Base-by-base conservation (phyloP, 176 grass and related monocot species). In the Neostapfia colusana region DNA sequence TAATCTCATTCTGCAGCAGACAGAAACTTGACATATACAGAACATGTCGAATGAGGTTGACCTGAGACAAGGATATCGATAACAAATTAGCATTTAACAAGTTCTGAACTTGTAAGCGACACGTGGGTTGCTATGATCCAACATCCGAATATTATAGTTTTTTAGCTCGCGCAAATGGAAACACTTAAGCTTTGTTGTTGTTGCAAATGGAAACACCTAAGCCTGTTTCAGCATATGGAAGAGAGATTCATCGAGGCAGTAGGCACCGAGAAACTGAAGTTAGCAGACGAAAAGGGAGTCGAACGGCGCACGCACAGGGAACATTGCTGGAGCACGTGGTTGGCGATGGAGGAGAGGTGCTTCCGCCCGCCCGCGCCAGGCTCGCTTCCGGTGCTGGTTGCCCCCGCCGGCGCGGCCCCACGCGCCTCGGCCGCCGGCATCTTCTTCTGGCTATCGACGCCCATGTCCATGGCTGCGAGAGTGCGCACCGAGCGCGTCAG, bases 291-390 rank as follows among this genome's bases (percentile, higher is more conserved):
- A n/a, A 0, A 8, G 24, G 12, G 6, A 61, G 39, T 24, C 31
- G 48, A 51, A 6, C 4, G 17, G 13, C 3, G 37, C 20, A 77
- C 79, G 71, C 51, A 97, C 90, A 76, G 67, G 25, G 93, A 89
- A 69, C 87, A 97, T 18, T 73, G 85, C 6, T 27, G 79, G 57
- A 97, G 85, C 55, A 97, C 69, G 69, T 87, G 83, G 82, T 88
- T 86, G 87, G 93, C 85, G 79, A 93, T 84, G 87, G 93, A 83
- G 68, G 87, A 93, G 44, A 93, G 79, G 48, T 90, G 77, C 83
- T 93, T 90, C 67, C 80, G 58, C 2, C 73, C 54, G n/a, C 65
- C 55, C 10, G 43, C 65, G 25, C 43, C 69, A 34, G 27, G 2
- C 72, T 24, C 24, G 13, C 2, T 0, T 0, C 31, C 31, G 2